These are phyloP conservation scores for Pelagomonas calceolata DNA, from an alignment of 108 stramenopile species.

Conservation along the genomic window DNA sequence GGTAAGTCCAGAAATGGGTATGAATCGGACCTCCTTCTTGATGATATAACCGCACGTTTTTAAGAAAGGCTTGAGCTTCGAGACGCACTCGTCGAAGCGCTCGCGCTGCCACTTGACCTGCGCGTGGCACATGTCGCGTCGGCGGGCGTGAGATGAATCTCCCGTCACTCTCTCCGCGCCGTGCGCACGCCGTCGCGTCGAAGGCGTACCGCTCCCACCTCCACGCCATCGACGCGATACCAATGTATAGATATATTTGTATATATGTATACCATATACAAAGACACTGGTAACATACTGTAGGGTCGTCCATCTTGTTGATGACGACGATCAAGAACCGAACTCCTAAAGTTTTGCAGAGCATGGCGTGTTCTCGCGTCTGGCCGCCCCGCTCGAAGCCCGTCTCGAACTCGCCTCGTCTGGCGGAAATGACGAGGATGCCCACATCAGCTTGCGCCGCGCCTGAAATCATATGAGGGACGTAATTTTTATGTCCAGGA, in stretches of 20 bases:
- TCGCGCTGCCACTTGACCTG: constrained; percentile 83
- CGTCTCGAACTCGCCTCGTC: constrained; percentile 95
- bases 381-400: constrained; percentile 98
- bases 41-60: constrained; percentile 88
- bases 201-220: no score
- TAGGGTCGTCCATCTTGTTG: constrained; percentile 99
- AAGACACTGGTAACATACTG: no score
- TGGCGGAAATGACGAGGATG: constrained; percentile 93
- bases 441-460: constrained; percentile 95
- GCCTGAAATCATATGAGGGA: constrained; percentile 99
- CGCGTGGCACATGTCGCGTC: no score
- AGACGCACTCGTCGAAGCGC: constrained; percentile 87
- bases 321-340: constrained; percentile 87
- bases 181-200: no score
- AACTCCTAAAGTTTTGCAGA: constrained; percentile 97
- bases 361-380: constrained; percentile 96
- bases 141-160: no score
- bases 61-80: constrained; percentile 89
- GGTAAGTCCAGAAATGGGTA: constrained; percentile 88
- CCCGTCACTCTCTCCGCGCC: no score
- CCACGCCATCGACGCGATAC: no score
- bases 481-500: constrained; percentile 98
- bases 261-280: no score
- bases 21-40: constrained; percentile 92
- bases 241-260: no score